Evolutionary conservation across 805 yeast species (phyloP).

Genomic region (Lipomyces mesembrius): DNA sequence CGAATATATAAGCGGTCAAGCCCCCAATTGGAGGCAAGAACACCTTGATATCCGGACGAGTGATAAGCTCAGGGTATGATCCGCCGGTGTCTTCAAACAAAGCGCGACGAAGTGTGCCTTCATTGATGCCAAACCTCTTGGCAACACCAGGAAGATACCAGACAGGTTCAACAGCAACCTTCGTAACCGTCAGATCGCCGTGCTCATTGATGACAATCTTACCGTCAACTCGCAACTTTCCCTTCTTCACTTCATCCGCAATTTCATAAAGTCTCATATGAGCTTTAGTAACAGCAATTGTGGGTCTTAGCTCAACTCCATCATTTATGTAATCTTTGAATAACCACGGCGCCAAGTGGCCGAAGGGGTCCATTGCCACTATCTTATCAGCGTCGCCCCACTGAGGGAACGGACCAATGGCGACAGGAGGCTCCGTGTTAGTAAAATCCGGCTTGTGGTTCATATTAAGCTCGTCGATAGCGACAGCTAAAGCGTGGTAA

Average conservation of each 20-base stretch:
- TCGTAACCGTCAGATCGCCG: slow-evolving; percentile 67
- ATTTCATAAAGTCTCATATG: slow-evolving; percentile 64
- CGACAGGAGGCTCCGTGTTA: slow-evolving; percentile 65
- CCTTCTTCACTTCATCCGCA: slow-evolving; percentile 58
- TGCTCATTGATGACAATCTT: slow-evolving; percentile 60
- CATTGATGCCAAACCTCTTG: slow-evolving; percentile 61
- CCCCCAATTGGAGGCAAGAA: slow-evolving; percentile 75
- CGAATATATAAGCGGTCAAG: slow-evolving; percentile 66
- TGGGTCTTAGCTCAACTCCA: slow-evolving; percentile 61
- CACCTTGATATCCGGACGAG: slow-evolving; percentile 68
- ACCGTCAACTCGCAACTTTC: slow-evolving; percentile 63
- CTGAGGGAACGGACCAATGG: slow-evolving; percentile 58
- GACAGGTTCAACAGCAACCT: slow-evolving; percentile 71
- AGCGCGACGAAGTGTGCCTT: slow-evolving; percentile 60
- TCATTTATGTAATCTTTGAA: slow-evolving; percentile 53
- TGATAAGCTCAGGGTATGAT: slow-evolving; percentile 69
- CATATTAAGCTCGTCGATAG: slow-evolving; percentile 59
- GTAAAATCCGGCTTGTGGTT: slow-evolving; percentile 63
- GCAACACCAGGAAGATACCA: slow-evolving; percentile 76
- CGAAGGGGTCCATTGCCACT: slow-evolving; percentile 69
- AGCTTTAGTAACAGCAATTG: slow-evolving; percentile 70
- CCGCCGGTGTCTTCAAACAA: slow-evolving; percentile 73
- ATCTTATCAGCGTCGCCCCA: slow-evolving; percentile 63
- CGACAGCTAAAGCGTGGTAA: slow-evolving; percentile 69
- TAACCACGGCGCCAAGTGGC: slow-evolving; percentile 67